phyloP scores from a whole-genome alignment of 2,329 filamentous ascomycete genomes.

The Xylariales sp. region DNA sequence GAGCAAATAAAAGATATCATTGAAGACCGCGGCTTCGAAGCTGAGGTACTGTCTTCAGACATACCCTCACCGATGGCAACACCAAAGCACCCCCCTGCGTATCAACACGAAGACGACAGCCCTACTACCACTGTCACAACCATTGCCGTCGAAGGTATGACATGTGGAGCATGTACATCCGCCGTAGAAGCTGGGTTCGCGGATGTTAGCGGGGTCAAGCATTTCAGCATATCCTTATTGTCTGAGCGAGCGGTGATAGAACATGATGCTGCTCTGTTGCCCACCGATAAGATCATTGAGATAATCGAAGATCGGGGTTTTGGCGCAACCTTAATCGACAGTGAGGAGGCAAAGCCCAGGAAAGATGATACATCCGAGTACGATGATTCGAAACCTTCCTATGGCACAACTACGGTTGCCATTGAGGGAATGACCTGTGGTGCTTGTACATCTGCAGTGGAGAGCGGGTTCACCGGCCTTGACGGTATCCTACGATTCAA shows the following conservation, averaged over 20 bases:
- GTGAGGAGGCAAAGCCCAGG: slow-evolving; percentile 61
- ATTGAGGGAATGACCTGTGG: slow-evolving; percentile 99
- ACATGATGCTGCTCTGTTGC: slow-evolving; percentile 72
- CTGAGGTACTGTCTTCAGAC: slow-evolving; percentile 86
- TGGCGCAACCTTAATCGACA: slow-evolving; percentile 81
- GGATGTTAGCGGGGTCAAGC: slow-evolving; percentile 76
- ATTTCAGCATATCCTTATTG: slow-evolving; percentile 84
- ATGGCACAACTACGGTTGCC: slow-evolving; percentile 82
- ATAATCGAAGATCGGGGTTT: slow-evolving; percentile 81
- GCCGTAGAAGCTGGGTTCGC: slow-evolving; percentile 85
- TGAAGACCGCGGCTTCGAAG: slow-evolving; percentile 92
- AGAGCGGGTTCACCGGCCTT: slow-evolving; percentile 80
- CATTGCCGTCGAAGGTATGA: slow-evolving; percentile 87
- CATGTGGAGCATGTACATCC: slow-evolving; percentile 88
- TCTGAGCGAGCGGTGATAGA: slow-evolving; percentile 88
- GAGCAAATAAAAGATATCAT: slow-evolving; percentile 86
- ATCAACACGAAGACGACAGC: slow-evolving; percentile 53
- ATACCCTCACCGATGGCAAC: slow-evolving; percentile 66
- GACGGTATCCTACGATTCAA: slow-evolving; percentile 90
- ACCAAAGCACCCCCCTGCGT: slow-evolving; percentile 51
- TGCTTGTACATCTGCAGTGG: slow-evolving; percentile 92
- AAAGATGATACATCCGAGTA: slow-evolving; percentile 48
- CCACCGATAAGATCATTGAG: slow-evolving; percentile 65
- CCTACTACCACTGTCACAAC: slow-evolving; percentile 72
- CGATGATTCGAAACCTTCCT: slow-evolving; percentile 53